Percentiles rank a stretch among this genome's conserved stretches.
Conservation (phyloP, 164 flowering plant genomes). For the Macadamia tetraphylla region DNA sequence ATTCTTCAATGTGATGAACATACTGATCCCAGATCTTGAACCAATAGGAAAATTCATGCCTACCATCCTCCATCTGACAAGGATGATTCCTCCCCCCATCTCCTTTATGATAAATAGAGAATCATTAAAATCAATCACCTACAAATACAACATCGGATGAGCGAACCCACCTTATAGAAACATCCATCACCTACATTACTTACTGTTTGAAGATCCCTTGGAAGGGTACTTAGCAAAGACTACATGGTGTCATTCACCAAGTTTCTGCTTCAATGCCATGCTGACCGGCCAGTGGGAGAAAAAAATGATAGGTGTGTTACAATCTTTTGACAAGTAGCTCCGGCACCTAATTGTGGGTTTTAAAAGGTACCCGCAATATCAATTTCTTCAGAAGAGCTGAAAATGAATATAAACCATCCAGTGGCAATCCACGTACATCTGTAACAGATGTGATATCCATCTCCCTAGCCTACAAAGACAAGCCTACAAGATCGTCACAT, state of each 20-base stretch:
- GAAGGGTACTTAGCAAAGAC: conserved; percentile 7
- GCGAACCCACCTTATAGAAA: conserved; percentile 19
- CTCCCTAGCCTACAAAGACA: conserved; percentile 5
- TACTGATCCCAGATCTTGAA: conserved; percentile 1
- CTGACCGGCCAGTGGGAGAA: conserved; percentile 19
- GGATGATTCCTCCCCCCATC: neutral
- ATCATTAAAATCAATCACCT: conserved; percentile 29
- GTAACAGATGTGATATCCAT: conserved; percentile 12
- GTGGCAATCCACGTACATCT: conserved; percentile 4
- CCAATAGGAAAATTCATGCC: neutral
- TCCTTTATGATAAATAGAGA: conserved; percentile 26
- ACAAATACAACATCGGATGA: conserved; percentile 39
- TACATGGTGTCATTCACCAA: neutral
- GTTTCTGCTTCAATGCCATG: conserved; percentile 9
- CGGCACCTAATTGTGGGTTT: conserved; percentile 22
- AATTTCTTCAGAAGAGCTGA: conserved; percentile 3
- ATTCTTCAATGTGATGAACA: conserved; percentile 4
- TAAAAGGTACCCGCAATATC: conserved; percentile 23
- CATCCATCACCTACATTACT: conserved; percentile 9
- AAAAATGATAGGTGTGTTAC: conserved; percentile 1
- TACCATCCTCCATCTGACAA: neutral
- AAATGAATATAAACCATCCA: conserved; percentile 3
- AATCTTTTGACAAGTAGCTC: conserved; percentile 14
- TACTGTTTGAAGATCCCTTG: conserved; percentile 6
- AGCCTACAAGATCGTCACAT: conserved; percentile 53